Percentiles rank a stretch among this genome's conserved stretches.
Conservation (phyloP, 2,329 filamentous ascomycete genomes). For the Paraconiothyrium sp. region DNA sequence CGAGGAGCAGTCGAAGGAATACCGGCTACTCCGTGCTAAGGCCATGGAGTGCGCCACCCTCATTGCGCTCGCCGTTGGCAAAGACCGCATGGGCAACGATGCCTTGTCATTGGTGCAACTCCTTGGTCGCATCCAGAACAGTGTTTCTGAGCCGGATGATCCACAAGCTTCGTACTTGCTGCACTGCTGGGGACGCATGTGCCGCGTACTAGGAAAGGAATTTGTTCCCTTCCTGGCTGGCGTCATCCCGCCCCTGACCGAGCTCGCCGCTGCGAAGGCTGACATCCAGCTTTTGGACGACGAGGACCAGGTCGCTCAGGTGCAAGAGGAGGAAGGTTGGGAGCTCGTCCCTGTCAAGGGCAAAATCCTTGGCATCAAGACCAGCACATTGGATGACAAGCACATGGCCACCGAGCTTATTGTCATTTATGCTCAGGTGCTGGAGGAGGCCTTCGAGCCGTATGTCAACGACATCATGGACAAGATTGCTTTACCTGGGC, state of each 20-base stretch:
- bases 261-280: conserved; percentile 92
- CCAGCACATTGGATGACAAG: conserved; percentile 96
- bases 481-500: conserved; percentile 90
- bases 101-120: conserved; percentile 88
- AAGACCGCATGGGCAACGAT: conserved; percentile 88
- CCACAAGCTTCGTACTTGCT: conserved; percentile 96
- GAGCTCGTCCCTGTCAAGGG: conserved; percentile 96
- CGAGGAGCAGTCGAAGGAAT: conserved; percentile 92
- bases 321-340: conserved; percentile 96
- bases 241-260: conserved; percentile 92
- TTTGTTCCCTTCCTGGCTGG: conserved; percentile 92
- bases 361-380: conserved; percentile 98
- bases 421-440: conserved; percentile 94
- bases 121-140: conserved; percentile 82
- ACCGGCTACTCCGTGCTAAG: conserved; percentile 89
- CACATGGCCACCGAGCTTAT: conserved; percentile 99
- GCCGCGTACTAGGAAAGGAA: conserved; percentile 86
- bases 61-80: conserved; percentile 93
- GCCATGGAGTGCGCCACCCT: conserved; percentile 99
- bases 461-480: conserved; percentile 95
- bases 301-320: conserved; percentile 89
- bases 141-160: conserved; percentile 88
- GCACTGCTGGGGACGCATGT: conserved; percentile 99
- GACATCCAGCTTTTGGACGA: conserved; percentile 97
- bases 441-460: conserved; percentile 91